Percentiles rank a stretch among this genome's conserved stretches.
These are phyloP conservation scores for Thraustotheca clavata DNA, from an alignment of 352 stramenopile species.

Conservation along the genomic window DNA sequence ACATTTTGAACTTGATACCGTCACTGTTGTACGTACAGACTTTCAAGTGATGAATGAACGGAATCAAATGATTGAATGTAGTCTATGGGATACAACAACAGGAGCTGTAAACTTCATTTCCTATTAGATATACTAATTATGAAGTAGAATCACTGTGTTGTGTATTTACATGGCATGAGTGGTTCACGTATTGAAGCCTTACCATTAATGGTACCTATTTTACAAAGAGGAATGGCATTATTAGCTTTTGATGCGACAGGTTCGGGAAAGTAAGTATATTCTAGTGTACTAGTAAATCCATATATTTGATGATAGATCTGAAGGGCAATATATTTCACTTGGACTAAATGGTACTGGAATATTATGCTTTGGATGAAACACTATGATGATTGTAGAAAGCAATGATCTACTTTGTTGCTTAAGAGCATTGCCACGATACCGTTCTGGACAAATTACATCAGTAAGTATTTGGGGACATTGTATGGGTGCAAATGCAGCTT, in stretches of 20 bases:
- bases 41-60: background rate
- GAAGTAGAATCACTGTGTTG: slow-evolving; percentile 7
- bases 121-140: background rate
- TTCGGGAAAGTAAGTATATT: slow-evolving; percentile 7
- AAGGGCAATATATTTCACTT: slow-evolving; percentile 14
- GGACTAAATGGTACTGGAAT: background rate
- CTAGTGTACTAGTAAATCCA: background rate
- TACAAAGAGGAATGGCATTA: slow-evolving; percentile 4
- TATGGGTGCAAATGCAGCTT: slow-evolving; percentile 17
- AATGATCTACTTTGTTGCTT: background rate
- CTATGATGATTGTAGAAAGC: background rate
- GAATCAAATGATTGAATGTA: background rate
- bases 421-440: slow-evolving; percentile 5
- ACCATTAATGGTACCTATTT: background rate
- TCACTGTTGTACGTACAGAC: background rate
- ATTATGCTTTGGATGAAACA: background rate
- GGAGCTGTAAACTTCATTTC: background rate
- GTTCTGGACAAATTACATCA: background rate
- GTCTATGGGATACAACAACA: background rate
- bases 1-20: background rate
- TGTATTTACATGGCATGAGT: slow-evolving; percentile 18
- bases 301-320: slow-evolving; percentile 3
- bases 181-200: slow-evolving; percentile 16
- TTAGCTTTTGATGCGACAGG: slow-evolving; percentile 7
- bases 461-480: slow-evolving; percentile 5